Conservation (phyloP, 176 grass and related monocot genomes). For the Rhipidocladum racemiflorum region DNA sequence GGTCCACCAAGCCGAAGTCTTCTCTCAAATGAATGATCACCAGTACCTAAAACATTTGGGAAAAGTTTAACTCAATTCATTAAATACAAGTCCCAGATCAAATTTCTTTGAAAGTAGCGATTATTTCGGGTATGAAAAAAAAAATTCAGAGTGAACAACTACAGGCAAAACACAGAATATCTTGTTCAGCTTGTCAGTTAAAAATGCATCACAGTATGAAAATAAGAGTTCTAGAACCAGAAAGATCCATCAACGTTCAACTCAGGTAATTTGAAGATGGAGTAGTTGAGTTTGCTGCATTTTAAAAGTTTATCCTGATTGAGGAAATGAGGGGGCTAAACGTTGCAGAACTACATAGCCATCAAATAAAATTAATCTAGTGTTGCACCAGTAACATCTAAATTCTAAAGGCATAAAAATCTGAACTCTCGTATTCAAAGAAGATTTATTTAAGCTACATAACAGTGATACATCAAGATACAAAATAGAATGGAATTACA, state of each 20-base stretch:
- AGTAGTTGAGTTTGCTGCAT: neutral
- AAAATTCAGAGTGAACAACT: neutral
- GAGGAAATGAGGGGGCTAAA: neutral
- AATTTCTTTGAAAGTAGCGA: slow-evolving; percentile 1
- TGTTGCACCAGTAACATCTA: neutral
- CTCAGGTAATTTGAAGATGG: neutral
- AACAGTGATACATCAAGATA: neutral
- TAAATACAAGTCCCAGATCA: neutral
- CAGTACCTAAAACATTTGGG: slow-evolving; percentile 63
- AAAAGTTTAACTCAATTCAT: slow-evolving; percentile 1
- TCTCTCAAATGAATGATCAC: slow-evolving; percentile 94
- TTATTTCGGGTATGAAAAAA: neutral
- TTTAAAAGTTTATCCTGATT: neutral
- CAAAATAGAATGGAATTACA: slow-evolving; percentile 2
- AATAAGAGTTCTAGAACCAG: neutral
- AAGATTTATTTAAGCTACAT: slow-evolving; percentile 13
- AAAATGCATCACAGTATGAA: neutral
- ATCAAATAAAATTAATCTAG: neutral
- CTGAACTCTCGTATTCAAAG: neutral
- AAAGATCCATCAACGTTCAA: neutral
- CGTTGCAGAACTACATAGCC: neutral
- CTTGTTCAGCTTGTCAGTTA: neutral
- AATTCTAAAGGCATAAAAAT: slow-evolving; percentile 1
- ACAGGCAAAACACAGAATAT: neutral
- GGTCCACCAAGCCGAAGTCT: slow-evolving; percentile 78